These are phyloP conservation scores for Dactylellina leptospora DNA, from an alignment of 2,329 filamentous ascomycete species.

Conservation along the genomic window DNA sequence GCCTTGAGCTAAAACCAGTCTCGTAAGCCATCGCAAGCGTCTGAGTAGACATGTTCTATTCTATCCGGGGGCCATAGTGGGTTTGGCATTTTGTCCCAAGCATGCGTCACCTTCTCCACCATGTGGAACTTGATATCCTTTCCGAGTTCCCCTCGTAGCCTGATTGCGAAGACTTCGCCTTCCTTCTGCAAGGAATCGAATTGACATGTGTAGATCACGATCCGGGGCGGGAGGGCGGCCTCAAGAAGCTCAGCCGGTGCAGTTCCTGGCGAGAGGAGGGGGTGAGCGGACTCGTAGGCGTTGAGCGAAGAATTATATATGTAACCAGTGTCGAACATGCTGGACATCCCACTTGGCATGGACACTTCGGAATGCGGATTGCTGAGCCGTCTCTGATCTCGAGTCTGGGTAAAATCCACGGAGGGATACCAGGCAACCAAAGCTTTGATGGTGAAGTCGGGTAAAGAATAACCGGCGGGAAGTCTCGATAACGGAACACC, in stretches of 20 bases:
- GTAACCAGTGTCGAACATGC: constrained; percentile 72
- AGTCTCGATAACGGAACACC: constrained; percentile 41
- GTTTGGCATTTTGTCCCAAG: constrained; percentile 74
- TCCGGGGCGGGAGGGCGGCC: constrained; percentile 64
- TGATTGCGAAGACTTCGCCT: constrained; percentile 69
- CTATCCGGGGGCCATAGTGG: constrained; percentile 63
- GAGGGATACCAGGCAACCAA: constrained; percentile 71
- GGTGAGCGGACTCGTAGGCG: constrained; percentile 63
- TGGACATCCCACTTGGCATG: constrained; percentile 68
- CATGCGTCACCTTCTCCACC: constrained; percentile 69
- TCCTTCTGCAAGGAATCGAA: constrained; percentile 72
- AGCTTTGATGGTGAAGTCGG: constrained; percentile 62
- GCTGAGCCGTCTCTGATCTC: constrained; percentile 66
- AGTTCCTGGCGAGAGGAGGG: constrained; percentile 68
- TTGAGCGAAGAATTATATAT: constrained; percentile 65
- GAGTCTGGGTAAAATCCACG: constrained; percentile 69
- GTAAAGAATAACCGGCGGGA: constrained; percentile 18
- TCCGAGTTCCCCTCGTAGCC: constrained; percentile 65
- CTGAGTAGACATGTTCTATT: constrained; percentile 66
- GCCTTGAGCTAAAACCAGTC: neutral
- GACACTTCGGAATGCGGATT: constrained; percentile 68
- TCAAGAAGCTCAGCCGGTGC: constrained; percentile 66
- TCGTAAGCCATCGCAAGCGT: constrained; percentile 63
- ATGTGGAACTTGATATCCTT: constrained; percentile 71
- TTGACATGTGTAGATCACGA: constrained; percentile 71